Base-by-base conservation (phyloP, 1,284 basidiomycete species). In the Takashimella tepidaria region DNA sequence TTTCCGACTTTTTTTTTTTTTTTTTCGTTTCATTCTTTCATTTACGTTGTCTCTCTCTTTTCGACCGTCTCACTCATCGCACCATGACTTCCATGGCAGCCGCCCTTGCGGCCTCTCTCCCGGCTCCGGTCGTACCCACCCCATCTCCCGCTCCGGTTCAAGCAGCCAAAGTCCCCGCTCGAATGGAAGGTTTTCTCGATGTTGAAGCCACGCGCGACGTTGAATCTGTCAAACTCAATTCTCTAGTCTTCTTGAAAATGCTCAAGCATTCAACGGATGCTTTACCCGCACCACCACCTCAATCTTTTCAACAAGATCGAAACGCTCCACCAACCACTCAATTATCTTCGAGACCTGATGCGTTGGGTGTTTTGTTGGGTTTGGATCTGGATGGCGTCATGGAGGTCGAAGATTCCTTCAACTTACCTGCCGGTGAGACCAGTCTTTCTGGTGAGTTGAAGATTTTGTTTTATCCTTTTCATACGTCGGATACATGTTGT, bases 391-490 rank as follows among this genome's bases (percentile, higher is more conserved):
- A 96, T 73, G 91, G 91, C 11, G 83, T 84, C 42, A 82, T 98
- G 59, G 91, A 96, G 77, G 83, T 98, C 46, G 89, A 89, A 61
- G 96, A 98, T 79, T 87, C 85, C 48, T 97, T 97, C 75, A 84
- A 91, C 24, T 79, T 98, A 66, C 92, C 70, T 20, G 66, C 58
- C 45, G 69, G 68, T 44, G 72, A 74, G 61, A 68, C 61, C n/a
- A 61, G 56, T 47, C 53, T 73, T 3, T 64, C 65, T 23, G 47
- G 70, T 72, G 60, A 63, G 69, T 69, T 5, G 16, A 5, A 16
- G 22, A 31, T 19, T 19, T n/a, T 24, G 27, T 5, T 16, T 21
- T 8, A 19, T 25, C 23, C 43, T 46, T 41, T 12, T 31, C 25
- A 19, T 37, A 49, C 31, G 24, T n/a, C 26, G 3, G 22, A 40